Percentiles rank a stretch among this genome's conserved stretches.
Evolutionary conservation across 2,329 filamentous ascomycete species (phyloP).

Genomic region (Penicillium sp.): DNA sequence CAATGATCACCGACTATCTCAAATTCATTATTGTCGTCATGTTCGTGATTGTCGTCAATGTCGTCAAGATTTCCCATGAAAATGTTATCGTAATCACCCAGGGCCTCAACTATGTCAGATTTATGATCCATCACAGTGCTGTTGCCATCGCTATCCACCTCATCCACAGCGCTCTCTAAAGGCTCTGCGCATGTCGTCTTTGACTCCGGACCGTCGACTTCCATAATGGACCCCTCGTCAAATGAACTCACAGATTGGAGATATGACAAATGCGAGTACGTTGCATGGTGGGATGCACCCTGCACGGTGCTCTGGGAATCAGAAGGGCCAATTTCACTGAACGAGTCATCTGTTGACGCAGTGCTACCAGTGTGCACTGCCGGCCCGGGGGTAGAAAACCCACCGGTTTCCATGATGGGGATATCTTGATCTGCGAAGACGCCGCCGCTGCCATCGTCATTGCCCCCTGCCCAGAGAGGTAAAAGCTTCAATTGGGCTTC

Average conservation of each 20-base stretch:
- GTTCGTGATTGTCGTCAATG: not conserved
- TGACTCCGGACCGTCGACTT: not conserved
- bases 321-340: slow-evolving; percentile 30
- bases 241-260: slow-evolving; percentile 28
- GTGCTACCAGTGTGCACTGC: slow-evolving; percentile 35
- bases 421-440: slow-evolving; percentile 49
- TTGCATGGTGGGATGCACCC: slow-evolving; percentile 41
- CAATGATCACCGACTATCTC: slow-evolving; percentile 7
- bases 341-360: slow-evolving; percentile 27
- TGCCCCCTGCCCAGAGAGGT: slow-evolving; percentile 67
- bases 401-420: slow-evolving; percentile 37
- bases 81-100: slow-evolving; percentile 16
- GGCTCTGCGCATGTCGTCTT: not conserved
- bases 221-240: not conserved
- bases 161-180: slow-evolving; percentile 11
- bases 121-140: slow-evolving; percentile 20
- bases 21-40: slow-evolving; percentile 5
- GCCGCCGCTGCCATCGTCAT: slow-evolving; percentile 56
- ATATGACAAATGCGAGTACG: slow-evolving; percentile 34
- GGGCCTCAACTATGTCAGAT: no score
- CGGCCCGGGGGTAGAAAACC: slow-evolving; percentile 43
- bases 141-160: slow-evolving; percentile 25
- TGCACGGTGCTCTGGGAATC: slow-evolving; percentile 39
- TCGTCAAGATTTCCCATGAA: slow-evolving; percentile 17
- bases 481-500: slow-evolving; percentile 65